Conservation (phyloP, 257 asterid species). For the Osmanthus fragrans region DNA sequence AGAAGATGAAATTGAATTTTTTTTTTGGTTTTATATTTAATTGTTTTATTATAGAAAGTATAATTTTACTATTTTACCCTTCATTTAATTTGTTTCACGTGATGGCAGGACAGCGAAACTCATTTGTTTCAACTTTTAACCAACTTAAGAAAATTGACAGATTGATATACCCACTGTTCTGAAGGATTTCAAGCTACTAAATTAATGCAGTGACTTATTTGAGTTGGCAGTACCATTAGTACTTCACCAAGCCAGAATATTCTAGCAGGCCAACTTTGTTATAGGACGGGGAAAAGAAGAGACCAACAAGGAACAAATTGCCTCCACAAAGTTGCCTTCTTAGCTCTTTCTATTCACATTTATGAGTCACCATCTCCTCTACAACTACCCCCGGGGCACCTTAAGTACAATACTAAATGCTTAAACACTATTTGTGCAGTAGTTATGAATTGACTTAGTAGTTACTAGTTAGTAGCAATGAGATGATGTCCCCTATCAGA, state of each 20-base stretch:
- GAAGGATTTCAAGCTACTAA: background rate
- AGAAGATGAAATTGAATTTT: no score
- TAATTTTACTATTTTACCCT: no score
- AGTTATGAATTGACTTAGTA: background rate
- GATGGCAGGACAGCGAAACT: background rate
- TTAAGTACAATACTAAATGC: no score
- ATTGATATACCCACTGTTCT: background rate
- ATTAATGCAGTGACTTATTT: background rate
- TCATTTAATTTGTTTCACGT: no score
- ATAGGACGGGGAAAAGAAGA: constrained; percentile 25
- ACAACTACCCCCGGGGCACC: no score
- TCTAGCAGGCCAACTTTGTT: constrained; percentile 7
- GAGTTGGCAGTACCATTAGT: background rate
- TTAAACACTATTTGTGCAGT: background rate
- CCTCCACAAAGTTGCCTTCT: constrained; percentile 24
- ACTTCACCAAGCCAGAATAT: background rate
- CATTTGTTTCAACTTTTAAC: background rate
- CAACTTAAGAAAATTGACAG: background rate
- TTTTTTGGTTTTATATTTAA: no score
- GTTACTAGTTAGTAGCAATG: background rate
- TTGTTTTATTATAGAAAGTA: no score
- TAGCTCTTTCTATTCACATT: no score
- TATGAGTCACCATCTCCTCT: no score
- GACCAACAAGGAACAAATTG: background rate
- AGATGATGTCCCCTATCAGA: constrained; percentile 36